Evolutionary conservation across 371 early-diverging fungal species (phyloP).

Genomic region (Funneliformis caledonium): DNA sequence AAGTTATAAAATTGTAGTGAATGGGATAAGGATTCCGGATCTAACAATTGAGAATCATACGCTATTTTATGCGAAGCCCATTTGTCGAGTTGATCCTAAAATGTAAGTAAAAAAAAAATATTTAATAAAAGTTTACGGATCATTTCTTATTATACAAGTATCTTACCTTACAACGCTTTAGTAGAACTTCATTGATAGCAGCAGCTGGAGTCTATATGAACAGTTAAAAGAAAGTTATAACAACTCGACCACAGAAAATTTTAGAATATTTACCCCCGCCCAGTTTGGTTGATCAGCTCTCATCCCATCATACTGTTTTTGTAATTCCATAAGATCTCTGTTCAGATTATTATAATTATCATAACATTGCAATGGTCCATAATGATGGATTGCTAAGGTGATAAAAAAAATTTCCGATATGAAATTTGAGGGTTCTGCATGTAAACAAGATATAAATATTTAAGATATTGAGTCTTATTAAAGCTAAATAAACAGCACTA

Average conservation of each 20-base stretch:
- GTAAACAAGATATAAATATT: background rate
- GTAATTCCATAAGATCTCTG: constrained; percentile 69
- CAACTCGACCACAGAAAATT: too few species aligned
- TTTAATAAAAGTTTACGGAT: background rate
- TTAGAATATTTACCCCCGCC: constrained; percentile 48
- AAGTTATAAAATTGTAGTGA: constrained; percentile 80
- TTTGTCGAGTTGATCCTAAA: constrained; percentile 54
- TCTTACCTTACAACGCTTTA: constrained; percentile 60
- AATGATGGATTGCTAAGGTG: constrained; percentile 77
- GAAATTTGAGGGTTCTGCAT: constrained; percentile 66
- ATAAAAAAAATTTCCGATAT: constrained; percentile 89
- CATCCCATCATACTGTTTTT: constrained; percentile 57
- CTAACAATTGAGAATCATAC: constrained; percentile 78
- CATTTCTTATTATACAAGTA: background rate
- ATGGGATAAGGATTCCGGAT: constrained; percentile 64
- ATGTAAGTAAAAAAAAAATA: background rate
- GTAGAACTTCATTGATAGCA: constrained; percentile 56
- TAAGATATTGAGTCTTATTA: background rate
- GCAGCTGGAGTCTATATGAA: constrained; percentile 49
- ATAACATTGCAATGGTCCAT: constrained; percentile 76
- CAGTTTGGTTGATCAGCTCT: constrained; percentile 55
- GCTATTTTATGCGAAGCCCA: constrained; percentile 71
- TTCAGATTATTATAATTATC: constrained; percentile 70
- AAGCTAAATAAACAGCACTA: background rate
- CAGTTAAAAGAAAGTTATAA: too few species aligned